Evolutionary conservation across 2,329 filamentous ascomycete genomes (phyloP).

Genomic region (Xylaria sp.): DNA sequence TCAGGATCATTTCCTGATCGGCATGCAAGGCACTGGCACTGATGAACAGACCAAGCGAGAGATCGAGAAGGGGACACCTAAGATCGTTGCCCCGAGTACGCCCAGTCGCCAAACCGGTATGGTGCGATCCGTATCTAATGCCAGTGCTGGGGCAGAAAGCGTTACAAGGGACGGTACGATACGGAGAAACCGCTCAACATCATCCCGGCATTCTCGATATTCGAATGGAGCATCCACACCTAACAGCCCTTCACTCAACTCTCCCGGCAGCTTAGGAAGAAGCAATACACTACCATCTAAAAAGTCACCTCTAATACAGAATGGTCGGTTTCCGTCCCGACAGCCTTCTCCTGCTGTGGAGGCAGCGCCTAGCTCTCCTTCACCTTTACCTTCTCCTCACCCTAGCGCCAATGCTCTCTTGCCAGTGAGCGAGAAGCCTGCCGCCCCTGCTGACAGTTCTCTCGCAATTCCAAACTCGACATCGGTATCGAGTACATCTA

Average conservation of each 20-base stretch:
- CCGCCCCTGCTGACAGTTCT: slow-evolving; percentile 34
- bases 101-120: slow-evolving; percentile 63
- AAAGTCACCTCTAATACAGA: slow-evolving; percentile 74
- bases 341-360: slow-evolving; percentile 43
- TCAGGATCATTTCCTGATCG: slow-evolving; percentile 96
- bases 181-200: slow-evolving; percentile 88
- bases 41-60: slow-evolving; percentile 75
- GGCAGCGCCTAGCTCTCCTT: slow-evolving; percentile 54
- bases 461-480: slow-evolving; percentile 40
- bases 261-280: slow-evolving; percentile 61
- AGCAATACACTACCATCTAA: slow-evolving; percentile 96
- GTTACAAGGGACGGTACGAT: slow-evolving; percentile 80
- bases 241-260: slow-evolving; percentile 62
- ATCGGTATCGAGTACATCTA: slow-evolving; percentile 38
- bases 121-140: slow-evolving; percentile 80
- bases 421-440: slow-evolving; percentile 41
- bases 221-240: slow-evolving; percentile 76
- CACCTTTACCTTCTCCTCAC: slow-evolving; percentile 57
- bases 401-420: slow-evolving; percentile 43
- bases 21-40: slow-evolving; percentile 98
- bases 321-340: slow-evolving; percentile 66
- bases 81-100: slow-evolving; percentile 54
- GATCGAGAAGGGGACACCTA: slow-evolving; percentile 72
- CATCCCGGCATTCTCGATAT: slow-evolving; percentile 81
- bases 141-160: slow-evolving; percentile 87